phyloP scores from a whole-genome alignment of 768 basidiomycete species.

The Tephrocybe sp. region DNA sequence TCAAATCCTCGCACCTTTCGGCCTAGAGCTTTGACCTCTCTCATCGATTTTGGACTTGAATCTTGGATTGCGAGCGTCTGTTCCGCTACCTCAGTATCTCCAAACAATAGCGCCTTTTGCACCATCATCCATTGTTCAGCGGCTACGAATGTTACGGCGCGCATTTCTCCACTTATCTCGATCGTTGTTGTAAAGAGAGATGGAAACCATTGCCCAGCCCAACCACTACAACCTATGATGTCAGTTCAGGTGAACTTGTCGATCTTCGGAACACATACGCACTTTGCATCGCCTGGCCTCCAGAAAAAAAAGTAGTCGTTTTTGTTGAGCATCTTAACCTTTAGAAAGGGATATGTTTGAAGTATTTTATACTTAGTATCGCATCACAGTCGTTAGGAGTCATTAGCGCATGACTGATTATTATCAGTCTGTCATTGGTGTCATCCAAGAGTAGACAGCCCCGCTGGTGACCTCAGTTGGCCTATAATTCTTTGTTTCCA shows the following conservation, averaged over 20 bases:
- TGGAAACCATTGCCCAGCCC: conserved; percentile 48
- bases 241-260: neutral
- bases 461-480: no score
- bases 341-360: no score
- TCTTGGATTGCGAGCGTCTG: conserved; percentile 36
- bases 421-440: no score
- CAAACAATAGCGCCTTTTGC: conserved; percentile 56
- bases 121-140: conserved; percentile 73
- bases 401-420: no score
- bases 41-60: conserved; percentile 31
- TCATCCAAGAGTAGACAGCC: no score
- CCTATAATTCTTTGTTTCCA: no score
- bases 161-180: conserved; percentile 25
- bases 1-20: conserved; percentile 48
- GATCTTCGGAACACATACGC: conserved; percentile 18
- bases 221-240: conserved; percentile 30
- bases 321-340: neutral
- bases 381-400: no score
- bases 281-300: conserved; percentile 40
- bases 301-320: conserved; percentile 46
- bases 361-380: no score
- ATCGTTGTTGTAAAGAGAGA: conserved; percentile 42
- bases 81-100: conserved; percentile 38
- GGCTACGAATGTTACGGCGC: conserved; percentile 37
- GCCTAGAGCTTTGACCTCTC: conserved; percentile 49